A percentile compares a stretch with the other conserved stretches of the same genome.
phyloP scores from a whole-genome alignment of 2,329 filamentous ascomycete genomes.

The Cladophialophora yegresii region DNA sequence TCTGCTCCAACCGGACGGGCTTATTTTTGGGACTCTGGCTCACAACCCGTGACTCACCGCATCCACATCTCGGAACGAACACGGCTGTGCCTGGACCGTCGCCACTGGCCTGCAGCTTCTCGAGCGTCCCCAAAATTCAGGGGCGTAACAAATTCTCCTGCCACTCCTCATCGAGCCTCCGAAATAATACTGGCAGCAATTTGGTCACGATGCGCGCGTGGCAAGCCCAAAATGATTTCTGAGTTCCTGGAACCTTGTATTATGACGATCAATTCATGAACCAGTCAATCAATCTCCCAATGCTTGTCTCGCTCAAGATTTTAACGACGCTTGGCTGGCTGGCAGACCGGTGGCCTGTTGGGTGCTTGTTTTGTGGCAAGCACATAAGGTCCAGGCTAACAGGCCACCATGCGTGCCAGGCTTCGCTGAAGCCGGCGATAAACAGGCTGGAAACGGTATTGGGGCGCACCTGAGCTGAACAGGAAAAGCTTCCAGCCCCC shows the following conservation, averaged over 20 bases:
- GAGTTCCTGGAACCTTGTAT: background rate
- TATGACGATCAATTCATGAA: background rate
- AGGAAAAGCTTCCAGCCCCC: conserved; percentile 15
- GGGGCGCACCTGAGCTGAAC: conserved; percentile 10
- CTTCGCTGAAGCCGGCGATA: background rate
- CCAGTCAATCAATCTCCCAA: background rate
- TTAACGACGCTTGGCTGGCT: background rate
- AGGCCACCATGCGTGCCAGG: background rate
- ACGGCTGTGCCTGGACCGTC: conserved; percentile 4
- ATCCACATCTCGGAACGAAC: background rate
- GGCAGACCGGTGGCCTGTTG: background rate
- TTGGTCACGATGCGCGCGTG: background rate
- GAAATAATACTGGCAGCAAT: background rate
- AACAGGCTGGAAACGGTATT: conserved; percentile 7
- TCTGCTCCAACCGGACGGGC: background rate
- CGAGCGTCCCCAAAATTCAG: background rate
- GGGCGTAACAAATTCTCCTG: background rate
- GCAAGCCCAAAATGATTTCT: background rate
- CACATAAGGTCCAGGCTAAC: background rate
- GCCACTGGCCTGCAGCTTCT: background rate
- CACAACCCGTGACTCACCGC: background rate
- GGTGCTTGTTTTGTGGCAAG: background rate
- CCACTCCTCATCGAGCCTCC: background rate
- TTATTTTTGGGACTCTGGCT: background rate
- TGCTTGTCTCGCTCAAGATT: background rate